A percentile compares a stretch with the other conserved stretches of the same genome.
Evolutionary conservation across 768 basidiomycete genomes (phyloP).

Genomic region (Mycena rebaudengoi): DNA sequence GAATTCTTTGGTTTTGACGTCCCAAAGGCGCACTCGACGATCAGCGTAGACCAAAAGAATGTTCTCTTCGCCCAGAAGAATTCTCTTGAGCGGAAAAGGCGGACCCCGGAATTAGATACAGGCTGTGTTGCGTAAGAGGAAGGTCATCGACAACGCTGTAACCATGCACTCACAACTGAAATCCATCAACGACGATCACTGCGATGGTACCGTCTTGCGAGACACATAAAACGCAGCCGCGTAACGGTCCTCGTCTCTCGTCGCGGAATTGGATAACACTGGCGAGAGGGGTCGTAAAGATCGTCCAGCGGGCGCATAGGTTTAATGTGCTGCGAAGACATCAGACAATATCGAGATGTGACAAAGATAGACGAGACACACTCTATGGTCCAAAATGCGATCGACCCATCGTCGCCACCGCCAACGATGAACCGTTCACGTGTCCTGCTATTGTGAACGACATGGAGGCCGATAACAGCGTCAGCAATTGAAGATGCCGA

Average conservation of each 20-base stretch:
- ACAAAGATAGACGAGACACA: constrained; percentile 40
- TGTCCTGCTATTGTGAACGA: constrained; percentile 65
- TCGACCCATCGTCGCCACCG: constrained; percentile 80
- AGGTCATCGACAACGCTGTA: neutral
- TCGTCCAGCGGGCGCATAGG: constrained; percentile 73
- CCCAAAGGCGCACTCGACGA: constrained; percentile 87
- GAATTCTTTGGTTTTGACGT: constrained; percentile 82
- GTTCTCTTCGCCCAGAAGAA: constrained; percentile 75
- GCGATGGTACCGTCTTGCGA: constrained; percentile 85
- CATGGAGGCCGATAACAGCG: constrained; percentile 57
- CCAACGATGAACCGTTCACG: constrained; percentile 73
- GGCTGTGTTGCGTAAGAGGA: constrained; percentile 48
- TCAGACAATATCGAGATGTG: neutral
- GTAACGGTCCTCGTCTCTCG: constrained; percentile 62
- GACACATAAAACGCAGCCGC: constrained; percentile 75
- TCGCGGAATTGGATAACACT: constrained; percentile 65
- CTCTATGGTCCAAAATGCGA: constrained; percentile 78
- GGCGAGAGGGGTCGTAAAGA: constrained; percentile 73
- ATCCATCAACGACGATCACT: constrained; percentile 75
- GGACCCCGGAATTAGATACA: constrained; percentile 85
- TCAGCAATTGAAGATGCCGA: constrained; percentile 61
- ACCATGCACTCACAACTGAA: constrained; percentile 72
- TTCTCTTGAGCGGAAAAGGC: constrained; percentile 65
- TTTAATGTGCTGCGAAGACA: constrained; percentile 60
- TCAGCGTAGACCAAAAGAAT: constrained; percentile 80